Evolutionary conservation across 2,329 filamentous ascomycete species (phyloP), one percentile per base, ranked within the genome.

Genomic region (Botrytis paeoniae): DNA sequence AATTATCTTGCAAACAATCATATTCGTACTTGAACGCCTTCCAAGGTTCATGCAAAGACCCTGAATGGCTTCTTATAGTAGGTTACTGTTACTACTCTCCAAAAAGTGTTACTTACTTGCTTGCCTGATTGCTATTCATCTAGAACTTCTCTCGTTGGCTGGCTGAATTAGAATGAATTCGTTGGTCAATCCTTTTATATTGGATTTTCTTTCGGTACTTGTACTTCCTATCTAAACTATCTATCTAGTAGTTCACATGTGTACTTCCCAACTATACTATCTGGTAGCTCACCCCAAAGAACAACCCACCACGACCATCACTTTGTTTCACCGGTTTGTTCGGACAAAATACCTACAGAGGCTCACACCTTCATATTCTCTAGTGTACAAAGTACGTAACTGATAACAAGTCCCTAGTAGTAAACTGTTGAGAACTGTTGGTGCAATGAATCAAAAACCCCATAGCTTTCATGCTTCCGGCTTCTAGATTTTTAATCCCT

Each of bases 301-400:
- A 10, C 9, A n/a, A 37, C 29, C 32, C 45, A 51, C 22, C 20
- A 48, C 20, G 43, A 51, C 8, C 29, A 48, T 32, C 32, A 51
- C 22, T n/a, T 51, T 51, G 48, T 51, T 51, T 25, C 48, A 51
- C 64, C 32, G 2, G 22, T 66, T 29, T 54, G 22, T 54, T 63
- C 63, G 32, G 61, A 64, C 61, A 29, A 43, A 32, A 43, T 20
- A 32, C 16, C 61, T 10, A 18, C 51, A 32, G 35, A 61, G 10
- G 37, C n/a, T 32, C n/a, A 43, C 61, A 63, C 39, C 39, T 43
- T 41, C 61, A 63, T 32, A 18, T 18, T 18, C n/a, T 7, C 22
- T 63, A n/a, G 68, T 65, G 45, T 59, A 71, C 45, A 37, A 39
- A 59, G 60, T 65, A 71, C 61, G 61, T 66, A 71, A 71, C 35